A percentile compares a stretch with the other conserved stretches of the same genome.
These are phyloP conservation scores for Sarocladium kiliense DNA, from an alignment of 2,329 filamentous ascomycete species.

Conservation along the genomic window DNA sequence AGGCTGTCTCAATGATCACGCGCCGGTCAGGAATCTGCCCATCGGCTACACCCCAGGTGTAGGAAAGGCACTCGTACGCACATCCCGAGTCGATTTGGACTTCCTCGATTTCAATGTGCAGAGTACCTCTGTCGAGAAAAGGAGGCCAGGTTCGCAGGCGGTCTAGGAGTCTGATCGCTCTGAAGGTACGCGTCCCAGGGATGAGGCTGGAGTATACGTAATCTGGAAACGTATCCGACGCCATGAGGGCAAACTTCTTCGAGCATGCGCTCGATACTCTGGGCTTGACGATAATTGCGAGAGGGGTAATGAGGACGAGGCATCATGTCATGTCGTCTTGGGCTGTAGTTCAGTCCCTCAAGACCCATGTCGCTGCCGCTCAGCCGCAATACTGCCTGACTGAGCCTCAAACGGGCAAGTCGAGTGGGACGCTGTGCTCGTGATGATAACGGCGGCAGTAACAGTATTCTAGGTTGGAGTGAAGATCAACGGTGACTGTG, in stretches of 20 bases:
- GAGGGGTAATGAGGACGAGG: not conserved
- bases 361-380: constrained; percentile 5
- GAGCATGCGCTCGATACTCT: not conserved
- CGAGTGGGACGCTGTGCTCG: not conserved
- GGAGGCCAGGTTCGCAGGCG: not conserved
- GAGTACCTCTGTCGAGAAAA: not conserved
- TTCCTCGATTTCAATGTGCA: not conserved
- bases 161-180: not conserved
- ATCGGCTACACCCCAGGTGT: not conserved
- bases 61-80: constrained; percentile 2
- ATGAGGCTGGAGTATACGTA: not conserved
- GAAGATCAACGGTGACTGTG: too few species aligned
- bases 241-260: not conserved
- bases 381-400: constrained; percentile 1
- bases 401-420: not conserved
- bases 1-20: not conserved
- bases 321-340: not conserved
- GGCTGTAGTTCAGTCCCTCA: not conserved
- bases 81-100: not conserved
- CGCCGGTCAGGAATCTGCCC: not conserved
- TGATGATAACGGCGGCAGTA: too few species aligned
- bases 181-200: not conserved
- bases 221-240: not conserved
- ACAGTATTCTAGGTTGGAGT: too few species aligned
- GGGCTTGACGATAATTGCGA: too few species aligned